Evolutionary conservation across 345 rosid species (phyloP).

Genomic region (Lepidium africanum): DNA sequence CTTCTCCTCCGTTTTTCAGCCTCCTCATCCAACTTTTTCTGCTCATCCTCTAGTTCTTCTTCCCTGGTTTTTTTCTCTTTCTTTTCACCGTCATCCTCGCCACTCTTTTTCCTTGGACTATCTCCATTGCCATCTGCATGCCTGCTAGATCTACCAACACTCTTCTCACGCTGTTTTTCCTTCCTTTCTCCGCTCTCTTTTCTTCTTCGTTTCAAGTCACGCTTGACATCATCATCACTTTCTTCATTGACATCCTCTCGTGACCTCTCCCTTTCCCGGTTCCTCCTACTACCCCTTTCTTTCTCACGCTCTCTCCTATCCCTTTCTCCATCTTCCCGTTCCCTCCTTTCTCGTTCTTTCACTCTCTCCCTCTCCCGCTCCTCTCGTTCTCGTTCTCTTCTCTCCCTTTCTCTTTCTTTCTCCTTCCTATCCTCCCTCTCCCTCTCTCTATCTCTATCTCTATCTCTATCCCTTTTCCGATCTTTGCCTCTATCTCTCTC

Average conservation of each 20-base stretch:
- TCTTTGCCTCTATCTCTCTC: conserved; percentile 29
- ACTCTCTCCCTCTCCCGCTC: conserved; percentile 29
- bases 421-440: conserved; percentile 27
- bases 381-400: conserved; percentile 25
- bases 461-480: conserved; percentile 21
- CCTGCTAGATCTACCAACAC: conserved; percentile 47
- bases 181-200: conserved; percentile 50
- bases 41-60: conserved; percentile 85
- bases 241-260: conserved; percentile 49
- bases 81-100: conserved; percentile 48
- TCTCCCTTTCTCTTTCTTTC: conserved; percentile 27
- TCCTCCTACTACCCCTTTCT: conserved; percentile 50
- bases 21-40: conserved; percentile 71
- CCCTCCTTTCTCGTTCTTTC: conserved; percentile 31
- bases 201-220: conserved; percentile 49
- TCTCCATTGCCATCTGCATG: conserved; percentile 48
- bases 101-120: conserved; percentile 46
- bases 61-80: conserved; percentile 53
- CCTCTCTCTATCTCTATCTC: conserved; percentile 20
- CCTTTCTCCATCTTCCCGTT: conserved; percentile 29
- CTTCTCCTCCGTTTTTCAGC: conserved; percentile 85
- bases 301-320: conserved; percentile 37
- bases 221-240: conserved; percentile 45
- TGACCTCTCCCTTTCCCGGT: conserved; percentile 54
- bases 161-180: conserved; percentile 57